Base-by-base conservation (phyloP, 228 moss, liverwort and hornwort species). In the Sphagnum fallax region DNA sequence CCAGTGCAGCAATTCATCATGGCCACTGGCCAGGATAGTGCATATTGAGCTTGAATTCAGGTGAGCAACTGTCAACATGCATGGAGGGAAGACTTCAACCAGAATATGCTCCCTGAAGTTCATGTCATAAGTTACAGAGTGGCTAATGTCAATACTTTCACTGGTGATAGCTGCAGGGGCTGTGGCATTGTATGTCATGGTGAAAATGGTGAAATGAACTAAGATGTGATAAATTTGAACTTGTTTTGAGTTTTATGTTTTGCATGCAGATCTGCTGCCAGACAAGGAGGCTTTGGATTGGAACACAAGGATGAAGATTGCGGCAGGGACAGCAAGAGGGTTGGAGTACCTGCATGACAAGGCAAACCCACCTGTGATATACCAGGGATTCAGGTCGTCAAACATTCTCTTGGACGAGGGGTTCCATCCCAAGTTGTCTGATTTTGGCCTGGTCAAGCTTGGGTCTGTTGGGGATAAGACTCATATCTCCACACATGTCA, bases 221-320 rank as follows among this genome's bases (percentile, higher is more conserved):
- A 32, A 32, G 32, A 32, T 32, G 32, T 32, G 32, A 32, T 1
- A 32, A 32, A 32, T 32, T 32, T 32, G 32, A 32, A 32, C 32
- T 32, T 32, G 32, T 32, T 32, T 32, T 32, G 32, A 32, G 32
- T 32, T 2, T 32, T 32, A 6, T 53, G 10, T 65, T 51, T 50
- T 48, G 4, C n/a, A 32, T 70, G 82, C 92, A 96, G 95, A 92
- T 81, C 65, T 96, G 68, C 91, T 91, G 15, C 75, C 84, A 63
- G 92, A 96, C 70, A 92, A 92, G 75, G 92, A 96, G 63, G 87
- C 92, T n/a, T 72, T 96, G 83, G 95, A 96, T 84, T 96, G 95
- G 95, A 96, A 96, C 69, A 92, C 89, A 5, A 86, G 95, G 18
- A 96, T 96, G 95, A 96, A 96, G 76, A 92, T 96, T 75, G 95